Evolutionary conservation across 2,329 filamentous ascomycete species (phyloP).

Genomic region (Exserohilum turcica): DNA sequence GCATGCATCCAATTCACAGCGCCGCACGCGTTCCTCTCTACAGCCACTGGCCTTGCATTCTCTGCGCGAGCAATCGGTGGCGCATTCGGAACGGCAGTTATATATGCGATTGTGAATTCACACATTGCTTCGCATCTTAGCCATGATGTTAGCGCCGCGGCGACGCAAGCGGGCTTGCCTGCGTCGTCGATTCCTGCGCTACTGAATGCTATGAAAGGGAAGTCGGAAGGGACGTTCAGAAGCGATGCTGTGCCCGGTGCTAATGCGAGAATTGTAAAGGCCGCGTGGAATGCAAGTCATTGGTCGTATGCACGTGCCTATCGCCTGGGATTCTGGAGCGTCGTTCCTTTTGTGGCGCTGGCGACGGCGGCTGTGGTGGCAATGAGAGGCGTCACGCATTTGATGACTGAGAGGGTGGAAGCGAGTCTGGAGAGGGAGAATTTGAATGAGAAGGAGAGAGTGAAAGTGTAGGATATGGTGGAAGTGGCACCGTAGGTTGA

Average conservation of each 20-base stretch:
- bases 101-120: constrained; percentile 37
- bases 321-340: constrained; percentile 38
- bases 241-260: constrained; percentile 21
- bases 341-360: constrained; percentile 40
- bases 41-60: constrained; percentile 41
- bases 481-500: too few relatives aligned
- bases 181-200: constrained; percentile 23
- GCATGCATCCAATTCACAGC: constrained; percentile 41
- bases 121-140: constrained; percentile 29
- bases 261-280: constrained; percentile 22
- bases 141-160: constrained; percentile 27
- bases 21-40: constrained; percentile 38
- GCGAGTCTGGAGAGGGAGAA: constrained; percentile 36
- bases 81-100: constrained; percentile 40
- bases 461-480: too few relatives aligned
- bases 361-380: constrained; percentile 31
- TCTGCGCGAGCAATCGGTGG: constrained; percentile 42
- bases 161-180: constrained; percentile 30
- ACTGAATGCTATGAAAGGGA: constrained; percentile 26
- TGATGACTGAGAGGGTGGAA: constrained; percentile 42
- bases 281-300: constrained; percentile 34
- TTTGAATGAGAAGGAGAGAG: constrained; percentile 18
- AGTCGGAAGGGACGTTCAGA: constrained; percentile 16
- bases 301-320: constrained; percentile 40
- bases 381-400: constrained; percentile 35